Base-by-base conservation (phyloP, 2,329 filamentous ascomycete genomes). In the Lecanoromycetidae sp. region DNA sequence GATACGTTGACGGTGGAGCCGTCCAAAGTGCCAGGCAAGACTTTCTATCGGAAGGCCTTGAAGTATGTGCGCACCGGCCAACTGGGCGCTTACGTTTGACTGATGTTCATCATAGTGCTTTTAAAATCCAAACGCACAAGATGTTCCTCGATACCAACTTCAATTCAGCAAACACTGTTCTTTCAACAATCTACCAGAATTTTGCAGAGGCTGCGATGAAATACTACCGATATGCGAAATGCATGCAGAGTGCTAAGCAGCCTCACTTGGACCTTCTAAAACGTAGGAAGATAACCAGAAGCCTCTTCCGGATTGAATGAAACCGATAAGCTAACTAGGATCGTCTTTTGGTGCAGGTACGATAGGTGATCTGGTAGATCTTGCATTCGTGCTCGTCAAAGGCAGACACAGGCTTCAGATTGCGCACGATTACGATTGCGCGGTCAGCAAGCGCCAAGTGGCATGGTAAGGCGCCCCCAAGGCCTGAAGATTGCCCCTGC, bases 131-230 rank as follows among this genome's bases (percentile, higher is more conserved):
- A 60, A 80, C 87, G 43, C 84, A 91, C 57, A 70, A 78, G 41
- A 88, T 93, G 79, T 84, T 87, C 61, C 81, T 85, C 57, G 87
- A 93, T 61, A 84, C 84, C 4, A 65, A 71, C 3, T 80, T 90
- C 68, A 96, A 96, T 66, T 76, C 79, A 3, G 60, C 74, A 6
- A 55, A 61, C 3, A 84, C 80, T 0, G 82, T 91, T 10, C 69
- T 90, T 4, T 63, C 66, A n/a, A 94, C 91, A 56, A 67, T 95
- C 3, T 76, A 81, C 57, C 72, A 74, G n/a, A 79, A 79, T 26
- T 90, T 95, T 57, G 58, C 70, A 15, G 86, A 93, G 61, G 80
- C 84, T 5, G 87, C 86, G 7, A 79, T 77, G 66, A 93, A 90
- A 66, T 75, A 74, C 62, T 75, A 78, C 55, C 66, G 72, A 51